These are phyloP conservation scores for Drechslerella coelobrocha DNA, from an alignment of 2,329 filamentous ascomycete species.

Conservation along the genomic window DNA sequence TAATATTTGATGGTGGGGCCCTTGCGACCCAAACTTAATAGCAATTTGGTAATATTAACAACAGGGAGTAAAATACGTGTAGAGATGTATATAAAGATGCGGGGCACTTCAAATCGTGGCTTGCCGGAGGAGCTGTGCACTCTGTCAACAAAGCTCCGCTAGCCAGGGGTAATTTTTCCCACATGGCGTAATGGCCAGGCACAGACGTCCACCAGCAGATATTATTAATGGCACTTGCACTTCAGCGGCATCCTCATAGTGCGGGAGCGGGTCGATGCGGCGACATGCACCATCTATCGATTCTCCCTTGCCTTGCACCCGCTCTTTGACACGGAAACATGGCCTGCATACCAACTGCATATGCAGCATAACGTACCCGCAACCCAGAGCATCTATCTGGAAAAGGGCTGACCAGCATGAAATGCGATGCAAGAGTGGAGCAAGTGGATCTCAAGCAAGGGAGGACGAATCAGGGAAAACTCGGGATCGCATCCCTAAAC, in stretches of 20 bases:
- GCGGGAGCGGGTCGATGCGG: conserved; percentile 4
- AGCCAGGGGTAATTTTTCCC: not conserved
- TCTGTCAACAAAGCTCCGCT: conserved; percentile 1
- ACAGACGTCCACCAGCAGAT: not conserved
- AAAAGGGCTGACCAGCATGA: not conserved
- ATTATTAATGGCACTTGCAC: not conserved
- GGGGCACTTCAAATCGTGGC: not conserved
- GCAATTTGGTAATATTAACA: not conserved
- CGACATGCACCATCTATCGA: not conserved
- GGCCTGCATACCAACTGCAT: not conserved
- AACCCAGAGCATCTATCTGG: not conserved
- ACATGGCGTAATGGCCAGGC: conserved; percentile 1
- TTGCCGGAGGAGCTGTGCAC: not conserved
- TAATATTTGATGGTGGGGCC: not conserved
- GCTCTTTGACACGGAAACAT: not conserved
- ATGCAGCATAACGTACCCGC: conserved; percentile 4
- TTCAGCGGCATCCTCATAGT: not conserved
- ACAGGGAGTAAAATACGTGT: no score
- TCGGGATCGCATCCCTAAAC: conserved; percentile 4
- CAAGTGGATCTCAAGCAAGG: not conserved
- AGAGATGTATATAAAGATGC: not conserved
- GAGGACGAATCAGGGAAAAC: not conserved
- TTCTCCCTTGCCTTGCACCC: not conserved
- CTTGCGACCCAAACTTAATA: no score
- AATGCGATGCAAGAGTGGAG: not conserved